A percentile compares a stretch with the other conserved stretches of the same genome.
Evolutionary conservation across 495 filamentous ascomycete genomes (phyloP).

Genomic region (Penicillium cinerascens): DNA sequence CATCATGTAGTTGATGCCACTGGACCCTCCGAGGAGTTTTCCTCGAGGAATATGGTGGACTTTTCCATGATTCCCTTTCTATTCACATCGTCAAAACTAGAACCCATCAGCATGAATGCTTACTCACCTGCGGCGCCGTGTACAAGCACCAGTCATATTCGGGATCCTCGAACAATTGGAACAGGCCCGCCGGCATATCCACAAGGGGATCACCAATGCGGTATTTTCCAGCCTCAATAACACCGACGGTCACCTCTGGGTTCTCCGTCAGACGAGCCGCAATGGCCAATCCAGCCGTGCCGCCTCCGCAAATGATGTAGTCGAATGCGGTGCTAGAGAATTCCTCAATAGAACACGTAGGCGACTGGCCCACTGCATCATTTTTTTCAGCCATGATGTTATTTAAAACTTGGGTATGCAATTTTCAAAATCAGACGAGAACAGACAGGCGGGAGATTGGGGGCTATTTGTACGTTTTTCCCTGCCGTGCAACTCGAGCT

Average conservation of each 20-base stretch:
- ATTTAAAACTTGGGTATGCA: not conserved
- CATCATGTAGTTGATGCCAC: slow-evolving; percentile 48
- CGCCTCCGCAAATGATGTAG: slow-evolving; percentile 44
- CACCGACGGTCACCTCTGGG: slow-evolving; percentile 39
- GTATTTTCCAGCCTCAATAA: slow-evolving; percentile 55
- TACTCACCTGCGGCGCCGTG: slow-evolving; percentile 48
- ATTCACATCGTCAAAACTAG: not conserved
- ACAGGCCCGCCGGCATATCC: slow-evolving; percentile 43
- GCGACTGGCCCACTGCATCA: not conserved
- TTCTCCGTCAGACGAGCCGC: slow-evolving; percentile 49
- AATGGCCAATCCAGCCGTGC: slow-evolving; percentile 47
- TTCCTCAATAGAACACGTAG: slow-evolving; percentile 13
- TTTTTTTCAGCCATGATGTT: slow-evolving; percentile 1
- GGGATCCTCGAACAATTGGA: slow-evolving; percentile 42
- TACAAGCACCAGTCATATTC: slow-evolving; percentile 57
- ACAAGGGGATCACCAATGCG: slow-evolving; percentile 44
- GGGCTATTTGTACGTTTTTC: not conserved
- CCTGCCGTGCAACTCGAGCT: not conserved
- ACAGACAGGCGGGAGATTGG: not conserved
- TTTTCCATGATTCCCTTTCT: slow-evolving; percentile 21
- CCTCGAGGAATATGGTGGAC: slow-evolving; percentile 41
- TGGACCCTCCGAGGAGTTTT: slow-evolving; percentile 56
- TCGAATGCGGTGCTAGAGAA: slow-evolving; percentile 21
- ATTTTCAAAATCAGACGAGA: not conserved
- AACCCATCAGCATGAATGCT: not conserved